A percentile compares a stretch with the other conserved stretches of the same genome.
Evolutionary conservation across 2,329 filamentous ascomycete genomes (phyloP).

Genomic region (Sphaerulina vaccinii): DNA sequence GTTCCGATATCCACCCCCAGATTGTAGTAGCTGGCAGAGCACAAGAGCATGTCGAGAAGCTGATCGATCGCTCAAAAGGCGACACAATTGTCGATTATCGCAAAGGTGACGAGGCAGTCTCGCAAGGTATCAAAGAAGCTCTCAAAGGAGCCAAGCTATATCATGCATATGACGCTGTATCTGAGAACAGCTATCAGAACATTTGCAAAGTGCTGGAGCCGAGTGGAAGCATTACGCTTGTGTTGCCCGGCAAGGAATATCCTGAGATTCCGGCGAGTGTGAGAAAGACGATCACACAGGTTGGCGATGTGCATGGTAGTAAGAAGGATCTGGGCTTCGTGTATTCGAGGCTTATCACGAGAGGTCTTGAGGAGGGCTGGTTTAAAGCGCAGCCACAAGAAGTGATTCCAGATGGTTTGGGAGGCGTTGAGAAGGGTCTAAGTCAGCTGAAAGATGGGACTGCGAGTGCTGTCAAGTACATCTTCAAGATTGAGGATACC

Average conservation of each 20-base stretch:
- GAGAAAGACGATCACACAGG: conserved; percentile 40
- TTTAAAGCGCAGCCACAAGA: conserved; percentile 44
- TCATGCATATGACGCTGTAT: conserved; percentile 37
- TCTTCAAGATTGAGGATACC: conserved; percentile 57
- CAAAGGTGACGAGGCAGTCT: conserved; percentile 34
- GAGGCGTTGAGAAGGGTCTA: conserved; percentile 54
- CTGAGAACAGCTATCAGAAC: conserved; percentile 38
- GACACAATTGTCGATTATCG: conserved; percentile 63
- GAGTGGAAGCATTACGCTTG: conserved; percentile 36
- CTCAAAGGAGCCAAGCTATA: conserved; percentile 32
- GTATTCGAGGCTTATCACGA: conserved; percentile 35
- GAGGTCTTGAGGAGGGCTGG: conserved; percentile 38
- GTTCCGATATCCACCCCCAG: conserved; percentile 58
- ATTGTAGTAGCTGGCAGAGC: conserved; percentile 60
- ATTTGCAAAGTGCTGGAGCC: conserved; percentile 42
- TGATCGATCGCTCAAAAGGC: conserved; percentile 56
- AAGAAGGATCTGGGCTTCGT: conserved; percentile 39
- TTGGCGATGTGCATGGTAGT: conserved; percentile 33
- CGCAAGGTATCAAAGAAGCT: conserved; percentile 34
- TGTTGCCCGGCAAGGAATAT: conserved; percentile 43
- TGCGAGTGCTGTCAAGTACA: conserved; percentile 65
- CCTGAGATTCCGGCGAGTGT: conserved; percentile 43
- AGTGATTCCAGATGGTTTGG: conserved; percentile 55
- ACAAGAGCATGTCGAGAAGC: conserved; percentile 50
- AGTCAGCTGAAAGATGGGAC: conserved; percentile 58